A percentile compares a stretch with the other conserved stretches of the same genome.
These are phyloP conservation scores for Luzula sylvatica DNA, from an alignment of 176 grass and related monocot genomes.

Conservation along the genomic window DNA sequence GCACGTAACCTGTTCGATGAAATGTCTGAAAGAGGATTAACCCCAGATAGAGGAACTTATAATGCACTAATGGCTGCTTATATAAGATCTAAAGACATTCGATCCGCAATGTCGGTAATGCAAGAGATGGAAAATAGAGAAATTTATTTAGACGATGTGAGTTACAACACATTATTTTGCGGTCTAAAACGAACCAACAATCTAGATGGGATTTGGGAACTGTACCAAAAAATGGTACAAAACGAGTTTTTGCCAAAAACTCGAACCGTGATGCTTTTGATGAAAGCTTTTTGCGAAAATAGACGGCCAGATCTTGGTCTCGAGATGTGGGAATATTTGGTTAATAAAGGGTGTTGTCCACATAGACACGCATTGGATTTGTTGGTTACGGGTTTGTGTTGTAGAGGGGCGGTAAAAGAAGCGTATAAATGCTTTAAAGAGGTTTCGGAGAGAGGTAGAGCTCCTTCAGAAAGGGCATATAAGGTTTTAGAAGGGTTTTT, in stretches of 20 bases:
- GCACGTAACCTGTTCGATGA: conserved; percentile 60
- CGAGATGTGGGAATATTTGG: conserved; percentile 62
- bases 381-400: conserved; percentile 67
- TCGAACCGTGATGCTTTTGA: conserved; percentile 71
- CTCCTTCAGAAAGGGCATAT: conserved; percentile 64
- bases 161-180: conserved; percentile 67
- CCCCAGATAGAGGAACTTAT: conserved; percentile 42
- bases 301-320: conserved; percentile 53
- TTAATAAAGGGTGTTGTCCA: conserved; percentile 62
- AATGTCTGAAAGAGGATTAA: conserved; percentile 45
- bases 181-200: conserved; percentile 54
- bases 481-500: conserved; percentile 61
- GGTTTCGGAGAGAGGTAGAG: conserved; percentile 35
- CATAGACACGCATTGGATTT: conserved; percentile 72
- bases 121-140: conserved; percentile 52
- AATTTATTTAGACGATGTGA: conserved; percentile 55
- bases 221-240: conserved; percentile 50
- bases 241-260: conserved; percentile 53
- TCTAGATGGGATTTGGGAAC: conserved; percentile 67
- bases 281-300: conserved; percentile 80
- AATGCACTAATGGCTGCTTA: conserved; percentile 67
- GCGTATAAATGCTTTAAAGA: conserved; percentile 64
- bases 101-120: conserved; percentile 45
- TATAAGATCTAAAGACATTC: conserved; percentile 48
- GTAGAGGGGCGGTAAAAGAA: conserved; percentile 46